Base-by-base conservation (phyloP, 352 stramenopile genomes). In the Globisporangium paddicum region DNA sequence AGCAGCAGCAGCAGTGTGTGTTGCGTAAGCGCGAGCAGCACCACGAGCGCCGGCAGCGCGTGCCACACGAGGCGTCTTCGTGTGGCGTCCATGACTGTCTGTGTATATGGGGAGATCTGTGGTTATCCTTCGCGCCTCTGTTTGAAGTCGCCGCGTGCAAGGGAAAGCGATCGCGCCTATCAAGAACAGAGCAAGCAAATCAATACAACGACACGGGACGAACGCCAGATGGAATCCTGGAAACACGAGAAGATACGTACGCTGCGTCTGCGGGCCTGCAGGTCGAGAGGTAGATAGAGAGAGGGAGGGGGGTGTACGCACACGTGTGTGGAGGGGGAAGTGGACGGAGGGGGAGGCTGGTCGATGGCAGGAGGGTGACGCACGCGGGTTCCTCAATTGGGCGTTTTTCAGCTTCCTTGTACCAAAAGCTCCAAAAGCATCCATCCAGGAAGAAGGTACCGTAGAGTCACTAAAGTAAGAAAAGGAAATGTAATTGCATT, bases 21-120 rank as follows among this genome's bases (percentile, higher is more conserved):
- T 13, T 40, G 30, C 25, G 26, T 34, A 21, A 69, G 26, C 21
- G 69, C 50, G 25, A 75, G 30, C 28, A 72, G 44, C 28, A 77
- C 21, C 16, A 68, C 60, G 49, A 85, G 60, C 57, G 68, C 60
- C 7, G 42, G 50, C 28, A 60, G 25, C 49, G 32, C 34, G 23
- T 28, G 47, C 13, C 26, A 37, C 42, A 58, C 42, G 40, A 51
- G 53, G 34, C 58, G 63, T 35, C 40, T 49, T 4, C 35, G 13
- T 5, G 28, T 25, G 25, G 9, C 28, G 42, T 42, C 37, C 49
- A 56, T 60, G 26, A 11, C 58, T 53, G 19, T 6, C 9, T 18
- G 16, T 26, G 11, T 23, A 38, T 40, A 16, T 32, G 52, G 14
- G 25, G 25, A 25, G 18, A 37, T n/a, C 38, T 44, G 32, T 37